Evolutionary conservation across 768 basidiomycete species (phyloP).

Genomic region (Trametes coccinea): DNA sequence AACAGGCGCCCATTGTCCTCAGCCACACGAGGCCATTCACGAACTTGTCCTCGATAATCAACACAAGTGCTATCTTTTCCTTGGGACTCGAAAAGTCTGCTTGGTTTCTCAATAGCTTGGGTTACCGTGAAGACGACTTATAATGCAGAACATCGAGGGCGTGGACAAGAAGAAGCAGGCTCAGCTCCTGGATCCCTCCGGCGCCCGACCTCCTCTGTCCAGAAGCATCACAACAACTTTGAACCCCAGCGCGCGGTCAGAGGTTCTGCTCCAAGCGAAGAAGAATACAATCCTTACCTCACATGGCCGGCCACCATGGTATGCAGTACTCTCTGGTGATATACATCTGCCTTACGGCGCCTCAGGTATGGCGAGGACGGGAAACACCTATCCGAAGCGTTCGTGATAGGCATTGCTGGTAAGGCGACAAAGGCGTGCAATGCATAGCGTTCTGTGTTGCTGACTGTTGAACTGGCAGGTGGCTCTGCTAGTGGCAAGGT

Average conservation of each 20-base stretch:
- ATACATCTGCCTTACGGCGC: conserved; percentile 4
- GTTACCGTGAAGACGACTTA: neutral
- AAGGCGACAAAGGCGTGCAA: neutral
- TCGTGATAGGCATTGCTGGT: conserved; percentile 86
- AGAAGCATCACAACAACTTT: conserved; percentile 8
- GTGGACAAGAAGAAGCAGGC: conserved; percentile 9
- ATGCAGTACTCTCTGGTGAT: conserved; percentile 12
- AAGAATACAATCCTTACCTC: conserved; percentile 81
- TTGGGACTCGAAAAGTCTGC: neutral
- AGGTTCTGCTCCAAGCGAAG: conserved; percentile 36
- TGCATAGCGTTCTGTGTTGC: no score
- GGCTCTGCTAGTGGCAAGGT: conserved; percentile 91
- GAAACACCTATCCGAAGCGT: conserved; percentile 66
- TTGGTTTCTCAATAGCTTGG: neutral
- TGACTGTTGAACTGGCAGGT: no score
- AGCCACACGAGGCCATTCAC: conserved; percentile 3
- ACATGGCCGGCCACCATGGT: conserved; percentile 88
- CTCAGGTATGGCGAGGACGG: conserved; percentile 81
- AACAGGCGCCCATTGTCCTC: conserved; percentile 4
- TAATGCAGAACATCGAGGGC: neutral
- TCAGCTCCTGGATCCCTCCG: conserved; percentile 5
- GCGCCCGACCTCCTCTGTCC: conserved; percentile 10
- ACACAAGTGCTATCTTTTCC: neutral
- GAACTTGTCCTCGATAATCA: neutral
- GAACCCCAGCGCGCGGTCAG: conserved; percentile 5